Percentiles rank a stretch among this genome's conserved stretches.
Evolutionary conservation across 305 asterid species (phyloP).

Genomic region (Solanum hybrid): DNA sequence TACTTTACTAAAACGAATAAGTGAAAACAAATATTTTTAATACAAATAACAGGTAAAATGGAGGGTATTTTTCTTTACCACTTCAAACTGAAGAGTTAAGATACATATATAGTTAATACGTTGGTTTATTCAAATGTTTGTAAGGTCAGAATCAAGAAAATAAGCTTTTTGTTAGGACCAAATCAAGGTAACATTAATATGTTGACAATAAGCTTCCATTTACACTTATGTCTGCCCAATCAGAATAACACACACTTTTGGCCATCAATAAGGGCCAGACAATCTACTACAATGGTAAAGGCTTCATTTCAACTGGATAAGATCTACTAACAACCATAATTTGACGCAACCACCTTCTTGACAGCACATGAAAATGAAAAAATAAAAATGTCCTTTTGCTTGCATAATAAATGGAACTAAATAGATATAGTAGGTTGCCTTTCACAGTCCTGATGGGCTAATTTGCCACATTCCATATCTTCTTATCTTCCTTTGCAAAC

Average conservation of each 20-base stretch:
- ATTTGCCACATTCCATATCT: neutral
- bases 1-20: neutral
- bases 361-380: neutral
- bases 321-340: neutral
- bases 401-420: neutral
- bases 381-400: neutral
- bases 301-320: neutral
- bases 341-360: neutral
- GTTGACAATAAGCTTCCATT: neutral
- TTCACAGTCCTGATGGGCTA: neutral
- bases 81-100: neutral
- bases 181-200: neutral
- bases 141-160: neutral
- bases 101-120: neutral
- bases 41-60: neutral
- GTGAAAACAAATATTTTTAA: neutral
- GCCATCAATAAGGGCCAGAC: neutral
- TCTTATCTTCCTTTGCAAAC: conserved; percentile 4
- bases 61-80: neutral
- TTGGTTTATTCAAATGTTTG: neutral
- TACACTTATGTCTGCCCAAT: neutral
- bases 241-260: neutral
- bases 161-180: neutral
- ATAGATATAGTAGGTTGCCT: neutral
- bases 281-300: neutral